phyloP scores from a whole-genome alignment of 805 yeast species.

The Starmerella floricola region DNA sequence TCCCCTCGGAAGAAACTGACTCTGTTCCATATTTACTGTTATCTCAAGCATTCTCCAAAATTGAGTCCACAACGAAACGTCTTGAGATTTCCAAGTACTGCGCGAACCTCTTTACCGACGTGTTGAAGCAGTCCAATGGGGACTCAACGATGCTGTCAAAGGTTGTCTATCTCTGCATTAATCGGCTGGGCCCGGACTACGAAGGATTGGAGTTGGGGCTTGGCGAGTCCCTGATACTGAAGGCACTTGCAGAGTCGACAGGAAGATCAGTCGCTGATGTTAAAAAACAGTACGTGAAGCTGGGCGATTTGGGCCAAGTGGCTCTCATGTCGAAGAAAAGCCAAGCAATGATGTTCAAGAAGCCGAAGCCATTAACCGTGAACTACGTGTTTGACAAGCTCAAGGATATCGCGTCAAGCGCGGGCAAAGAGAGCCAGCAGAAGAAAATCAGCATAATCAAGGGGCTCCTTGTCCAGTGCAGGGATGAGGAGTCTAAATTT shows the following conservation, averaged over 20 bases:
- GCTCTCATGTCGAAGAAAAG: conserved; percentile 72
- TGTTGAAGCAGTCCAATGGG: conserved; percentile 36
- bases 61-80: conserved; percentile 73
- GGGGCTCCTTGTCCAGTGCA: conserved; percentile 72
- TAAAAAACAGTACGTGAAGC: conserved; percentile 58
- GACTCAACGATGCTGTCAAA: conserved; percentile 47
- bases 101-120: conserved; percentile 56
- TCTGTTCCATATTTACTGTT: conserved; percentile 33
- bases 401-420: conserved; percentile 59
- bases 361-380: conserved; percentile 69
- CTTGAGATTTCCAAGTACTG: conserved; percentile 68
- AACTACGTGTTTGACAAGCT: conserved; percentile 61
- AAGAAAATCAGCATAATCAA: conserved; percentile 69
- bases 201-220: conserved; percentile 88
- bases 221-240: conserved; percentile 79
- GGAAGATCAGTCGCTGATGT: conserved; percentile 66
- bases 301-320: conserved; percentile 84
- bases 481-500: conserved; percentile 78
- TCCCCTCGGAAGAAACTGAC: background rate
- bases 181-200: conserved; percentile 88
- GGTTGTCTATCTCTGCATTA: conserved; percentile 74
- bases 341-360: conserved; percentile 79
- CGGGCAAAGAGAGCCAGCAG: conserved; percentile 73
- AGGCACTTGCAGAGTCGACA: conserved; percentile 80
- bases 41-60: conserved; percentile 56